Conservation (phyloP, 2,329 filamentous ascomycete species). For the Reticulascus tulasneorum region DNA sequence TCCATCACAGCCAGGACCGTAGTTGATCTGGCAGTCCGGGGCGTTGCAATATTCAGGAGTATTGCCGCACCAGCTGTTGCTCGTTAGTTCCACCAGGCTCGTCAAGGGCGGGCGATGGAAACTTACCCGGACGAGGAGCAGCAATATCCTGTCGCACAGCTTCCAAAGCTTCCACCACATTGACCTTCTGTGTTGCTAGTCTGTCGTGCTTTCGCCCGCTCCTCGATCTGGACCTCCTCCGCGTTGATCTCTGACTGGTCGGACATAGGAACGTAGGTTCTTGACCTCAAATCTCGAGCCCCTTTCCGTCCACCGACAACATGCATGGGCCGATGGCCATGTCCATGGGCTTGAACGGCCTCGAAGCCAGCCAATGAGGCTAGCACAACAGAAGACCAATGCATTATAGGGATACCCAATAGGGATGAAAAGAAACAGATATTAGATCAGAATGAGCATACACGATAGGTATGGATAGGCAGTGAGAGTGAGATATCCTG, state of each 20-base stretch:
- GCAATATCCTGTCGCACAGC: slow-evolving; percentile 26
- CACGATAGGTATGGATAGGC: not conserved
- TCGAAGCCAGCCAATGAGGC: slow-evolving; percentile 20
- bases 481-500: not conserved
- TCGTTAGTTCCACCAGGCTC: not conserved
- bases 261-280: too few relatives aligned
- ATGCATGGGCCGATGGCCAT: slow-evolving; percentile 16
- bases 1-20: slow-evolving; percentile 24
- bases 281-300: too few relatives aligned
- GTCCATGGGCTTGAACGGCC: slow-evolving; percentile 20
- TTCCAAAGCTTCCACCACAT: slow-evolving; percentile 24
- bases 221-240: too few relatives aligned
- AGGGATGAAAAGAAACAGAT: slow-evolving; percentile 3
- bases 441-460: too few relatives aligned
- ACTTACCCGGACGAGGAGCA: slow-evolving; percentile 28
- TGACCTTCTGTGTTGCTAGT: slow-evolving; percentile 16
- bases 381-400: slow-evolving; percentile 18
- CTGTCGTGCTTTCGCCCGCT: slow-evolving; percentile 17
- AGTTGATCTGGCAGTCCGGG: slow-evolving; percentile 24
- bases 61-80: slow-evolving; percentile 23
- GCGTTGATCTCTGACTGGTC: too few relatives aligned
- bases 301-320: slow-evolving; percentile 1
- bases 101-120: not conserved
- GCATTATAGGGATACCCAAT: slow-evolving; percentile 22
- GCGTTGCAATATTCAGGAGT: slow-evolving; percentile 18